phyloP scores from a whole-genome alignment of 2,329 filamentous ascomycete species.

The Venturia aucupariae region DNA sequence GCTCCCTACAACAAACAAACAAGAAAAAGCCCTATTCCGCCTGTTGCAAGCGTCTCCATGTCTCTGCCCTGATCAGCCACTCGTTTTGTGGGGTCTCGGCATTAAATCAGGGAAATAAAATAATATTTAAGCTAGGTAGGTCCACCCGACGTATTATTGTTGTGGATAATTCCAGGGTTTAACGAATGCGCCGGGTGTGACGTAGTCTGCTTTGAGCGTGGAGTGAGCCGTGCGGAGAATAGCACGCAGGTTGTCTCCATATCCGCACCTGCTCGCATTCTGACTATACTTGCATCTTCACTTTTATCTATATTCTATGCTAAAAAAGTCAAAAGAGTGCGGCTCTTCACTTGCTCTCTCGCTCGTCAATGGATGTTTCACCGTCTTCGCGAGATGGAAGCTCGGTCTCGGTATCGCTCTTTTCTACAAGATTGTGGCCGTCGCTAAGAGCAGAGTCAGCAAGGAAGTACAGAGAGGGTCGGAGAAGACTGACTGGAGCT shows the following conservation, averaged over 20 bases:
- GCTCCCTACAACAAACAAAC: not conserved
- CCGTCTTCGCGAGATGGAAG: not conserved
- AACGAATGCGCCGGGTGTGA: not conserved
- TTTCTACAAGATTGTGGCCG: not conserved
- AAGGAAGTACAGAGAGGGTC: no score
- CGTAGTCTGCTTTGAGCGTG: not conserved
- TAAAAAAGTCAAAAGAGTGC: no score
- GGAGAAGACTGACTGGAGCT: not conserved
- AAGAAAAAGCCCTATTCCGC: conserved; percentile 3
- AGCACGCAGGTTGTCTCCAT: no score
- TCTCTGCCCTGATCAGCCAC: not conserved
- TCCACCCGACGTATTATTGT: no score
- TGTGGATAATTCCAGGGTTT: not conserved
- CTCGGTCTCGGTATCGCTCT: not conserved
- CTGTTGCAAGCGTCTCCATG: not conserved
- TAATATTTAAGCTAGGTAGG: no score
- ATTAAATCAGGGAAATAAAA: not conserved
- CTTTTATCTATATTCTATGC: no score
- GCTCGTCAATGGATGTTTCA: not conserved
- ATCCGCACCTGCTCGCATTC: no score
- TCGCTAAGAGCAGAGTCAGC: not conserved
- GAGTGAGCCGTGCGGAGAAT: not conserved
- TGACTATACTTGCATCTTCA: no score
- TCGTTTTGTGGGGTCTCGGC: not conserved
- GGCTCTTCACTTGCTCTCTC: no score